Evolutionary conservation across 352 stramenopile genomes (phyloP), one percentile per base, ranked within the genome.

Genomic region (Pythium guiyangense): DNA sequence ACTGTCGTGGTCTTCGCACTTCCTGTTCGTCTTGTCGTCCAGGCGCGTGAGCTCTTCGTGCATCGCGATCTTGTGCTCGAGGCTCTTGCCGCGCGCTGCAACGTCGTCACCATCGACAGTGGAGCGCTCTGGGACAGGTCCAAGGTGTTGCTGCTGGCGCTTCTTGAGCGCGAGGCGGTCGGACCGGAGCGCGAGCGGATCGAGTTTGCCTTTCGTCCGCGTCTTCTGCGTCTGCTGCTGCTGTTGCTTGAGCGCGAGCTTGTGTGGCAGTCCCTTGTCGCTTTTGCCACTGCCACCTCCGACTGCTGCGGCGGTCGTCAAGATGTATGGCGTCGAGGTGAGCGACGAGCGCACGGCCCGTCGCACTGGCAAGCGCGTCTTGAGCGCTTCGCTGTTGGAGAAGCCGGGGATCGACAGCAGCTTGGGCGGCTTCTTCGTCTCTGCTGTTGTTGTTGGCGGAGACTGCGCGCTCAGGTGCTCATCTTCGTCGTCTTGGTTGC

Each of bases 31-130:
- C 37, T 49, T 61, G 34, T 20, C 18, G 20, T 54, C 58, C 29
- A 40, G 2, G 17, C 44, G 51, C 45, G 44, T 49, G 43, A 55
- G 53, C 22, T 50, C 61, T 44, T 52, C 62, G 44, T 66, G 40
- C 58, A 60, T 58, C 48, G 45, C 57, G 35, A 62, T 64, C 47
- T 64, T 69, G 47, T 66, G 39, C 29, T 69, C 62, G 48, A 69
- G 31, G 2, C 34, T 49, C 37, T 54, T 59, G 12, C 27, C 58
- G 17, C 42, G 35, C 2, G 11, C 26, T 0, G 34, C 22, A 4
- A 46, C 15, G 2, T 34, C 57, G 39, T 39, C 31, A 10, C 45
- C 17, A 31, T 53, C 27, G 48, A n/a, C 48, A 20, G 26, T 52
- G 15, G 0, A 20, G 17, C 18, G 48, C 37, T 51, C 46, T 43